Percentiles rank a stretch among this genome's conserved stretches.
Conservation (phyloP, 2,329 filamentous ascomycete genomes). For the Conoideocrella luteorostrata region DNA sequence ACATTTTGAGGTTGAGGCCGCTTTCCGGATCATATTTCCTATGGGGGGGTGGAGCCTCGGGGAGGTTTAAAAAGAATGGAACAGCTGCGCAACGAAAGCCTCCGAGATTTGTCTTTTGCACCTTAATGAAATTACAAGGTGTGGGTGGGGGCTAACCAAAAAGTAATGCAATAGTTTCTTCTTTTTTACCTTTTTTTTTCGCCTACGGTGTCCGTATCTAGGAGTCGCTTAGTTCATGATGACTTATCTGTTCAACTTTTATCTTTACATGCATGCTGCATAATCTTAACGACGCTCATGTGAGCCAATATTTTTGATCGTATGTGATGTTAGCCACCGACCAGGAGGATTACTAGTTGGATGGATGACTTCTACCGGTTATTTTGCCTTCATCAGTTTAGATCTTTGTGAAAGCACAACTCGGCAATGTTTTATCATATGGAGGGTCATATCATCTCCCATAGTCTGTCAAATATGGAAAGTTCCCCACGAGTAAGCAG, state of each 20-base stretch:
- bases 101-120: conserved; percentile 23
- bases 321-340: too few relatives aligned
- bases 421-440: too few relatives aligned
- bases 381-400: too few relatives aligned
- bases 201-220: conserved; percentile 27
- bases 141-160: conserved; percentile 30
- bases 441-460: too few relatives aligned
- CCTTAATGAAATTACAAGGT: conserved; percentile 27
- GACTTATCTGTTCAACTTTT: conserved; percentile 9
- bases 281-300: too few relatives aligned
- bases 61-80: conserved; percentile 20
- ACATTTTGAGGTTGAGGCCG: conserved; percentile 13
- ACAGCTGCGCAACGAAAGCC: conserved; percentile 29
- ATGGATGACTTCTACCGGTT: too few relatives aligned
- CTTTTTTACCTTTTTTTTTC: conserved; percentile 25
- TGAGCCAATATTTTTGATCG: too few relatives aligned
- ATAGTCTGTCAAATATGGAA: too few relatives aligned
- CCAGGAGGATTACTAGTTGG: too few relatives aligned
- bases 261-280: too few relatives aligned
- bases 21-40: conserved; percentile 4
- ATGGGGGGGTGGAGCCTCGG: conserved; percentile 23
- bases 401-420: too few relatives aligned
- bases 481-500: too few relatives aligned
- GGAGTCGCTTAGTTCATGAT: conserved; percentile 29
- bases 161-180: conserved; percentile 36